Conservation (phyloP, 257 asterid genomes). For the Fraxinus excelsior region DNA sequence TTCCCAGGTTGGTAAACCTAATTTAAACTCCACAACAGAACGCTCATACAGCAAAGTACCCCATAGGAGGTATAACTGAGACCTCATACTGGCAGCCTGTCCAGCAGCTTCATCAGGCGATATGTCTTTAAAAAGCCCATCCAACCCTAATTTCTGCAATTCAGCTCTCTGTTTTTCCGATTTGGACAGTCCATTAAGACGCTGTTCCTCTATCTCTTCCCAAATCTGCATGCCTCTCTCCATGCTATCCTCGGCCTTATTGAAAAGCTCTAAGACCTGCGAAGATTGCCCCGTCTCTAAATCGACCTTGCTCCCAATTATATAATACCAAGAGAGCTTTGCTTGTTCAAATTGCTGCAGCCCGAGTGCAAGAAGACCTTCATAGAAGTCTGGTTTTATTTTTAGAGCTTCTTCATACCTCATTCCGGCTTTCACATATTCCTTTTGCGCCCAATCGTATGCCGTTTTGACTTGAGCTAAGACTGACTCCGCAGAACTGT, state of each 20-base stretch:
- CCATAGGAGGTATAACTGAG: constrained; percentile 85
- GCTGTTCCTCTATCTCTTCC: constrained; percentile 95
- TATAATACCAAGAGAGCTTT: constrained; percentile 78
- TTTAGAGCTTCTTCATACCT: constrained; percentile 77
- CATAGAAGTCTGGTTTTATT: constrained; percentile 87
- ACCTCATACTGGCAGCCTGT: constrained; percentile 67
- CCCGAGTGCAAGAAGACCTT: constrained; percentile 94
- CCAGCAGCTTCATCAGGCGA: constrained; percentile 68
- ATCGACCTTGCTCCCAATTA: constrained; percentile 53
- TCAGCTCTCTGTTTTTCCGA: constrained; percentile 62
- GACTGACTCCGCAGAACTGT: constrained; percentile 50
- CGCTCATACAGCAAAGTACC: constrained; percentile 92
- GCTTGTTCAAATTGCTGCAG: constrained; percentile 88
- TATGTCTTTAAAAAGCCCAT: constrained; percentile 52
- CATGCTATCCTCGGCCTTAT: constrained; percentile 95
- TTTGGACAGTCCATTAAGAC: constrained; percentile 82
- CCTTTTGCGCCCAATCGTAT: constrained; percentile 71
- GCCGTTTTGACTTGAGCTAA: constrained; percentile 59
- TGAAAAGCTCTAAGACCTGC: constrained; percentile 73
- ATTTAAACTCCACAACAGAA: constrained; percentile 85
- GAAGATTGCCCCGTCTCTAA: constrained; percentile 53
- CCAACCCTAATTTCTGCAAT: constrained; percentile 63
- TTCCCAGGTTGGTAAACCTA: constrained; percentile 87
- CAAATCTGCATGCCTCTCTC: constrained; percentile 88
- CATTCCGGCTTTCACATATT: constrained; percentile 67